phyloP scores from a whole-genome alignment of 2,329 filamentous ascomycete species.

The Alternaria novae-zelandiae region DNA sequence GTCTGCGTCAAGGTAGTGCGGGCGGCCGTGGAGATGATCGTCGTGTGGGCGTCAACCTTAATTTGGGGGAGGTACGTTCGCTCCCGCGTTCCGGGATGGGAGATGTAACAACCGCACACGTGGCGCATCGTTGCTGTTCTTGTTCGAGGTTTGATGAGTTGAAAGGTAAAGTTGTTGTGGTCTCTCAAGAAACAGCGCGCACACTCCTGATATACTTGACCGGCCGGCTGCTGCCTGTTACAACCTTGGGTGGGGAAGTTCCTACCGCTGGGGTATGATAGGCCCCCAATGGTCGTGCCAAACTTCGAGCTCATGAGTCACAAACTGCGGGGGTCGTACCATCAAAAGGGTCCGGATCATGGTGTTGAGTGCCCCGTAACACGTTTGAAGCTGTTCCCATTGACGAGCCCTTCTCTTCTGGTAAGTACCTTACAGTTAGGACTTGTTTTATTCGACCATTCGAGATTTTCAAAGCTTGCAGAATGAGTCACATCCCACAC shows the following conservation, averaged over 20 bases:
- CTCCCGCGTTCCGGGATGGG: neutral
- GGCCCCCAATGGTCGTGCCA: neutral
- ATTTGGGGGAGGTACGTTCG: constrained; percentile 6
- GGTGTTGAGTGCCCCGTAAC: neutral
- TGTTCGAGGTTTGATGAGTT: neutral
- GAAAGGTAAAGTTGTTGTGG: neutral
- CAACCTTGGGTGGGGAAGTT: neutral
- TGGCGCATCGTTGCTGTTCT: neutral
- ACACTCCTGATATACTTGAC: neutral
- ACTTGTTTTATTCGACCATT: neutral
- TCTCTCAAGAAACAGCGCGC: neutral
- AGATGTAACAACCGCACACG: constrained; percentile 7
- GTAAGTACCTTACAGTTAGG: neutral
- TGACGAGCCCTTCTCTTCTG: neutral
- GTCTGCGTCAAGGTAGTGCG: constrained; percentile 4
- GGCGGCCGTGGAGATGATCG: constrained; percentile 3
- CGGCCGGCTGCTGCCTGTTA: neutral
- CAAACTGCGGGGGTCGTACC: neutral
- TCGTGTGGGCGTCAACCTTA: constrained; percentile 2
- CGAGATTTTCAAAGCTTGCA: neutral
- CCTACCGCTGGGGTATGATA: neutral
- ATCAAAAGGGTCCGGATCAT: neutral
- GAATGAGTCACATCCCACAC: neutral
- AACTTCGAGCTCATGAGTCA: neutral
- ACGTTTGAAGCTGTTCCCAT: neutral